phyloP scores from a whole-genome alignment of 2,329 filamentous ascomycete species.

The Fusarium sp. region DNA sequence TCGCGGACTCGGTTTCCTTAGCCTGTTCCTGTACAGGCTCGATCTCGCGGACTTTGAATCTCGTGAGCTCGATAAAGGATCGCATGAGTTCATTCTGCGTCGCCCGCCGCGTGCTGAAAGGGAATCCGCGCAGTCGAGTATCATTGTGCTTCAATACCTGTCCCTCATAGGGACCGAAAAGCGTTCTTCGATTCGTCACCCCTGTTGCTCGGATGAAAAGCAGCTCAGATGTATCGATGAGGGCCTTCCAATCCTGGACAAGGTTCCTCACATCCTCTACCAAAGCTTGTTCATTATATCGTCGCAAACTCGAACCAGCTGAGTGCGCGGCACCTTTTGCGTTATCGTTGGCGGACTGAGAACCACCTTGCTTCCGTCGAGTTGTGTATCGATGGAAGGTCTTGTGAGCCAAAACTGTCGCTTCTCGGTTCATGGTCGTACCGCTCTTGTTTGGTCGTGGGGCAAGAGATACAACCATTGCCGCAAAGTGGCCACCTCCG shows the following conservation, averaged over 20 bases:
- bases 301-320: conserved; percentile 86
- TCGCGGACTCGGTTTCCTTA: conserved; percentile 54
- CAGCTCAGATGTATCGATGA: conserved; percentile 86
- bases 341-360: conserved; percentile 93
- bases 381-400: conserved; percentile 99
- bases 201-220: conserved; percentile 93
- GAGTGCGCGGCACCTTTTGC: conserved; percentile 96
- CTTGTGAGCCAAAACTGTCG: conserved; percentile 92
- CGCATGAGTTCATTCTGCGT: conserved; percentile 96
- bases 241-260: conserved; percentile 83
- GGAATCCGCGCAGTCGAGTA: conserved; percentile 84
- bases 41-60: conserved; percentile 86
- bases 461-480: conserved; percentile 91
- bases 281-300: conserved; percentile 94
- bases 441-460: conserved; percentile 80
- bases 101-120: conserved; percentile 90
- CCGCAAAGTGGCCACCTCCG: conserved; percentile 95
- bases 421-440: conserved; percentile 81
- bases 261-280: conserved; percentile 88
- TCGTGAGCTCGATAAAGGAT: conserved; percentile 91
- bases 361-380: conserved; percentile 93
- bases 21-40: conserved; percentile 71
- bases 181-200: conserved; percentile 83
- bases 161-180: conserved; percentile 92
- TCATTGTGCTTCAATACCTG: conserved; percentile 87